phyloP scores from a whole-genome alignment of 1,284 basidiomycete genomes.

The Xerocomus cyaneibrunnescens region DNA sequence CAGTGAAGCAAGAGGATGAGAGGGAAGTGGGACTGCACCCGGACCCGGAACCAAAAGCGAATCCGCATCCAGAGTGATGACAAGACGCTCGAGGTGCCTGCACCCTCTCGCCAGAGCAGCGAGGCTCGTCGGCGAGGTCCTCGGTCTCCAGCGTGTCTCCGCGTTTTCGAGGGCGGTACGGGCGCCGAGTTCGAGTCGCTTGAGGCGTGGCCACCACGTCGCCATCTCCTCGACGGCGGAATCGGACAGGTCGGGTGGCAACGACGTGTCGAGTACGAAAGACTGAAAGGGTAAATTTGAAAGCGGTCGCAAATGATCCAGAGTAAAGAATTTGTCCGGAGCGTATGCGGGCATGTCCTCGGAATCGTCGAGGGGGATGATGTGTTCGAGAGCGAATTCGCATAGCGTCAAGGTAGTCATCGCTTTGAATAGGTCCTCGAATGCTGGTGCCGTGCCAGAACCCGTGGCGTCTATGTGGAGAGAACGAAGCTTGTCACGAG shows the following conservation, averaged over 20 bases:
- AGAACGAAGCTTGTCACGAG: conserved; percentile 36
- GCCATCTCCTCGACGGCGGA: conserved; percentile 40
- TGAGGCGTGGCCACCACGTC: conserved; percentile 47
- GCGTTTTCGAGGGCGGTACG: conserved; percentile 27
- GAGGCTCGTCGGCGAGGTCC: conserved; percentile 40
- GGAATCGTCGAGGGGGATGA: conserved; percentile 35
- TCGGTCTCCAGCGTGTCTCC: conserved; percentile 28
- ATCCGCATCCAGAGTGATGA: conserved; percentile 36
- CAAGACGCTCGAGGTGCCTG: conserved; percentile 39
- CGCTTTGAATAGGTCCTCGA: conserved; percentile 41
- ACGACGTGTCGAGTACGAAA: conserved; percentile 43
- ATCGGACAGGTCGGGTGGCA: conserved; percentile 44
- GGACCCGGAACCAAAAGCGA: conserved; percentile 4
- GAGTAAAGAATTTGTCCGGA: conserved; percentile 14
- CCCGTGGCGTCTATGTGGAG: conserved; percentile 43
- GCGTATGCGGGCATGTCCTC: conserved; percentile 12
- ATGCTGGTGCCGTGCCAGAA: conserved; percentile 33
- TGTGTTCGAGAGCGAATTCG: conserved; percentile 48
- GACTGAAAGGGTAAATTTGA: conserved; percentile 36
- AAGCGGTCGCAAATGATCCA: conserved; percentile 25
- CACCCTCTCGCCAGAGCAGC: conserved; percentile 37
- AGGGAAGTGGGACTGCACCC: not conserved
- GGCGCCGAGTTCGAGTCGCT: conserved; percentile 45
- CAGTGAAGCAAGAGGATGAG: conserved; percentile 25
- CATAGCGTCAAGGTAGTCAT: conserved; percentile 38